These are phyloP conservation scores for Perkinsus olseni DNA, from an alignment of 169 alveolate species.

Conservation along the genomic window DNA sequence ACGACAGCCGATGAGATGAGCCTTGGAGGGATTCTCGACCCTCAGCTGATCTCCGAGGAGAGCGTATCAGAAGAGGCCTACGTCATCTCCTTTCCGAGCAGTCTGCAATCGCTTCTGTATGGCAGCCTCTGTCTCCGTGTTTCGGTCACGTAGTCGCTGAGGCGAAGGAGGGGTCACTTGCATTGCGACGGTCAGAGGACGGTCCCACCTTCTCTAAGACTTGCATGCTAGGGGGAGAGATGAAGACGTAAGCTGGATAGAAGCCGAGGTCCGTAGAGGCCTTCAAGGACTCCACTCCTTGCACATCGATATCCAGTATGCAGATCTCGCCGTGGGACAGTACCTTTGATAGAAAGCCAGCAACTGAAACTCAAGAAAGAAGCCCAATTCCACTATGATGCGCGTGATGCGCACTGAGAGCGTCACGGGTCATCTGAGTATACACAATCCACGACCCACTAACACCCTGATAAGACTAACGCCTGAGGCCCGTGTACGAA, in stretches of 20 bases:
- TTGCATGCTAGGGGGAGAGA: not conserved
- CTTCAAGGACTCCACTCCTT: not conserved
- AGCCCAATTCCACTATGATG: no score
- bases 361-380: no score
- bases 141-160: not conserved
- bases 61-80: no score
- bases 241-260: not conserved
- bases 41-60: no score
- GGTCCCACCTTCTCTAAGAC: not conserved
- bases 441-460: no score
- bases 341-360: no score
- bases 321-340: not conserved
- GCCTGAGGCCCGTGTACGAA: no score
- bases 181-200: not conserved
- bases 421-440: no score
- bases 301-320: not conserved
- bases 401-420: no score
- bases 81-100: not conserved
- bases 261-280: not conserved
- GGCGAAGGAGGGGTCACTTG: not conserved
- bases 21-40: no score
- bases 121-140: not conserved
- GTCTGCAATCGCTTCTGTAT: not conserved
- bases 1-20: no score
- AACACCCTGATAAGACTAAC: no score